phyloP scores from a whole-genome alignment of 2,329 filamentous ascomycete species.

The Zalaria obscura region DNA sequence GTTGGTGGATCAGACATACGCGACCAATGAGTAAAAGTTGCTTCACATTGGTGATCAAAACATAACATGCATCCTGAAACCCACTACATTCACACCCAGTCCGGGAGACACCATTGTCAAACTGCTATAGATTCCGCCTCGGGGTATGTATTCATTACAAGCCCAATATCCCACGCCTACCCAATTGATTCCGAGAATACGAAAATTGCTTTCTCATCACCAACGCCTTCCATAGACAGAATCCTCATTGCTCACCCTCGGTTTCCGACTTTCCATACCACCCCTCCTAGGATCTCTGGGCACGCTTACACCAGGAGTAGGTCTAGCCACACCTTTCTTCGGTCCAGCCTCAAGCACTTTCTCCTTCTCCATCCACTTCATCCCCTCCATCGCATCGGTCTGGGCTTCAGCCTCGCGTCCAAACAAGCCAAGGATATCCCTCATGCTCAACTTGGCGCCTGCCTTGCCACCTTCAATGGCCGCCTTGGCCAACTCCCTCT shows the following conservation, averaged over 20 bases:
- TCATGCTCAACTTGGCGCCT: conserved; percentile 73
- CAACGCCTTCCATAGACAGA: conserved; percentile 22
- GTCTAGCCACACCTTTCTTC: conserved; percentile 1
- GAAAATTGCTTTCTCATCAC: neutral
- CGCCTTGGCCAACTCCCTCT: conserved; percentile 78
- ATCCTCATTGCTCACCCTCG: conserved; percentile 15
- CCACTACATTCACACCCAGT: no score
- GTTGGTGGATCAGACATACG: no score
- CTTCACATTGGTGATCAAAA: no score
- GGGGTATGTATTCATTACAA: no score
- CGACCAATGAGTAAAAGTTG: no score
- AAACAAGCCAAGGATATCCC: conserved; percentile 88
- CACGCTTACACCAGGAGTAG: neutral
- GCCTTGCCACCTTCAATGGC: conserved; percentile 76
- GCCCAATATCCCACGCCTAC: no score
- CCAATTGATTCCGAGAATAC: no score
- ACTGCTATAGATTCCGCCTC: no score
- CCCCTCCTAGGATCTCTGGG: conserved; percentile 5
- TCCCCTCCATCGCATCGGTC: conserved; percentile 26
- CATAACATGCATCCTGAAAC: no score
- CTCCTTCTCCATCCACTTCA: conserved; percentile 16
- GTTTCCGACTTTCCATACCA: conserved; percentile 8
- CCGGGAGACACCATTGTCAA: no score
- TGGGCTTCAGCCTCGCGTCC: conserved; percentile 48
- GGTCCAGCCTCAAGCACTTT: neutral